Evolutionary conservation across 1,284 basidiomycete species (phyloP).

Genomic region (Porogramme epimiltina): DNA sequence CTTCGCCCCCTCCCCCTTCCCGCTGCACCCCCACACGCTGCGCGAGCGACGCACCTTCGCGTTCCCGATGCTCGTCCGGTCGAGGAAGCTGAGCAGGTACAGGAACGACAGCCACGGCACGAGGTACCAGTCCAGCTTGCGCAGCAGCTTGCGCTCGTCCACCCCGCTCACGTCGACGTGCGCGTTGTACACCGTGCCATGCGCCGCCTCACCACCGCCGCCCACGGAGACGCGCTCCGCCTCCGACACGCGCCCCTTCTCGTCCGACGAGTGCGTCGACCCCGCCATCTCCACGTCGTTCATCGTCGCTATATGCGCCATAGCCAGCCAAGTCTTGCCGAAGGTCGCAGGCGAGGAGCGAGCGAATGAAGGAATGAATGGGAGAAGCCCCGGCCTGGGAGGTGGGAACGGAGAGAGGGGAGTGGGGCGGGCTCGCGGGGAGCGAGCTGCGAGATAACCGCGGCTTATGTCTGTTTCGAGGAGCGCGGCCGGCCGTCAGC

Average conservation of each 20-base stretch:
- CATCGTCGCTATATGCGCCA: no score
- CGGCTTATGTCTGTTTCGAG: background rate
- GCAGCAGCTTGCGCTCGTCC: constrained; percentile 63
- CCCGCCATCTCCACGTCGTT: background rate
- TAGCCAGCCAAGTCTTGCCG: no score
- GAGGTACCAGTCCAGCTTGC: constrained; percentile 66
- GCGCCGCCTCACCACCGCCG: constrained; percentile 14
- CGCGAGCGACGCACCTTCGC: constrained; percentile 51
- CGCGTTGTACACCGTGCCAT: constrained; percentile 48
- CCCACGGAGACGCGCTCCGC: constrained; percentile 19
- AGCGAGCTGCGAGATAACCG: background rate
- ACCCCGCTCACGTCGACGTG: constrained; percentile 55
- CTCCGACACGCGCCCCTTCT: constrained; percentile 25
- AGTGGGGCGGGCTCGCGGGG: background rate
- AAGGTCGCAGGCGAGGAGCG: background rate
- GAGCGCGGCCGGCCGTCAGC: no score
- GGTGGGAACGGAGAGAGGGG: background rate
- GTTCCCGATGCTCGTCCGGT: constrained; percentile 83
- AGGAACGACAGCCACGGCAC: constrained; percentile 73
- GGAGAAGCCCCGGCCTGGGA: background rate
- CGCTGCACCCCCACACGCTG: background rate
- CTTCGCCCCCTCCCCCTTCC: background rate
- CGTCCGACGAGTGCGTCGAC: constrained; percentile 23
- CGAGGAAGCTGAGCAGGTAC: constrained; percentile 75
- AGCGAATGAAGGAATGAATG: background rate